Base-by-base conservation (phyloP, 176 grass and related monocot species). In the Avena atlantica region DNA sequence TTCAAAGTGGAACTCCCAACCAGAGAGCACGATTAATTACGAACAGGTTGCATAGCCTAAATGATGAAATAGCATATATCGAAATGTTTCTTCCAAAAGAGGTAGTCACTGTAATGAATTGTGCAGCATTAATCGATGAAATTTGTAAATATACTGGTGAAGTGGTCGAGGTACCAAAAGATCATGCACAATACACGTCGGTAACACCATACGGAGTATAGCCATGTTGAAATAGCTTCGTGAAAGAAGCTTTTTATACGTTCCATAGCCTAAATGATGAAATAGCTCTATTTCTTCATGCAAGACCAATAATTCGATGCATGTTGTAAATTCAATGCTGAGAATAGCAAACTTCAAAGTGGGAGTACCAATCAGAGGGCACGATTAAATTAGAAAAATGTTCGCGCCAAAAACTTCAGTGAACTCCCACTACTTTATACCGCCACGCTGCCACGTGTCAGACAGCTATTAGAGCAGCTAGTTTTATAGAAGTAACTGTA, bases 401-500 rank as follows among this genome's bases (percentile, higher is more conserved):
- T 45, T 23, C 16, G 17, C 34, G 47, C 9, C n/a, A 48, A 12
- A 14, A 85, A 67, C 8, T 31, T 57, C 51, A 71, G 70, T 71
- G 74, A 15, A 24, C 34, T 60, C 20, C 40, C 45, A 44, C 44
- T 29, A 42, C 59, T 78, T 40, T 5, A 78, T 19, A 71, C 19
- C 3, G 60, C 31, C 19, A 8, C 14, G 6, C 17, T 24, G 25
- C 52, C 52, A 27, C 55, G 70, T 73, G 76, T 44, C 52, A 80
- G 24, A 80, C 21, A 74, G 50, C n/a, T 9, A 8, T 13, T 87
- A 76, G 6, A 87, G 25, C 58, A 66, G 60, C 47, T 81, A 40
- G 86, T 37, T 47, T 76, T 25, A 83, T 6, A 74, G 21, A 21
- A 9, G 44, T 11, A 50, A 49, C 21, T 29, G 36, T 60, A 25